These are phyloP conservation scores for Heterobasidion irregulare DNA, from an alignment of 1,284 basidiomycete species.

Conservation along the genomic window DNA sequence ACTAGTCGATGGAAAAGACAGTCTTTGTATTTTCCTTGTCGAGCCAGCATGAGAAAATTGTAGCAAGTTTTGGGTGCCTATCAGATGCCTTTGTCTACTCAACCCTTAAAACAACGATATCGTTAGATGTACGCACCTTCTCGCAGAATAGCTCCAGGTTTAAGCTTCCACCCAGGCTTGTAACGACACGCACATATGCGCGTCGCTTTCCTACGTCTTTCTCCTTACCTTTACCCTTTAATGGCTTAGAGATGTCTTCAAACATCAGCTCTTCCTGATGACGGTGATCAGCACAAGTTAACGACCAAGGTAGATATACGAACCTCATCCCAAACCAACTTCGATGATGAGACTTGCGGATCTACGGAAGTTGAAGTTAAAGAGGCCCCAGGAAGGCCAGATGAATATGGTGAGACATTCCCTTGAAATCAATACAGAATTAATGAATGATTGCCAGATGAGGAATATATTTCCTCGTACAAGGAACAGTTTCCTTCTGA, in stretches of 20 bases:
- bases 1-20: slow-evolving; percentile 90
- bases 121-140: slow-evolving; percentile 38
- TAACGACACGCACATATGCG: slow-evolving; percentile 87
- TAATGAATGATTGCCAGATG: neutral
- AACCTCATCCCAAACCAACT: slow-evolving; percentile 86
- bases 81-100: neutral
- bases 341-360: slow-evolving; percentile 69
- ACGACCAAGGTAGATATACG: slow-evolving; percentile 8
- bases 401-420: slow-evolving; percentile 89
- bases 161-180: slow-evolving; percentile 80
- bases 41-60: slow-evolving; percentile 92
- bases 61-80: slow-evolving; percentile 97
- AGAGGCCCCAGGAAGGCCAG: slow-evolving; percentile 85
- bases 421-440: slow-evolving; percentile 36
- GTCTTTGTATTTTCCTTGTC: slow-evolving; percentile 84
- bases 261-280: slow-evolving; percentile 87
- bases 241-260: slow-evolving; percentile 73
- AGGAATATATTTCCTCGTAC: slow-evolving; percentile 29
- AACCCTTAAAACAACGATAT: neutral
- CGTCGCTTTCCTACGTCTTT: slow-evolving; percentile 86
- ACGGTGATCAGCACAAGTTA: neutral
- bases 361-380: slow-evolving; percentile 90
- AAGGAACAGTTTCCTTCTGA: slow-evolving; percentile 53
- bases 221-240: slow-evolving; percentile 80
- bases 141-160: slow-evolving; percentile 92